A percentile compares a stretch with the other conserved stretches of the same genome.
phyloP scores from a whole-genome alignment of 225 moss, liverwort and hornwort species.

The Polytrichum formosum region DNA sequence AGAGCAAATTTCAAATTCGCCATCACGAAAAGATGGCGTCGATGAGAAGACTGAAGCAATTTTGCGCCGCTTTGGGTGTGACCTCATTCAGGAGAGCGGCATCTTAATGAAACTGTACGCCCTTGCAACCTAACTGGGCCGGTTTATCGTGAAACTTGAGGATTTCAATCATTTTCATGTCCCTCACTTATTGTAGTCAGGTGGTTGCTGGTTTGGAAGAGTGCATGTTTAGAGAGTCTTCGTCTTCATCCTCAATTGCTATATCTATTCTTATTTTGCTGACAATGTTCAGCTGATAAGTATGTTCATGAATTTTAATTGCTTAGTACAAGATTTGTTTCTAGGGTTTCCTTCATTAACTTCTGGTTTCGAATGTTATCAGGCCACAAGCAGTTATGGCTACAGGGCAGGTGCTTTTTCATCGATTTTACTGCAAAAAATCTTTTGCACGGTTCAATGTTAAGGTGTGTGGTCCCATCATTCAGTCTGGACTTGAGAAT shows the following conservation, averaged over 20 bases:
- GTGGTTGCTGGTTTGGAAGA: too few relatives aligned
- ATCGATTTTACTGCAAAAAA: conserved; percentile 99
- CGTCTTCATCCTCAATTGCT: too few relatives aligned
- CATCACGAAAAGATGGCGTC: conserved; percentile 89
- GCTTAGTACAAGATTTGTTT: too few relatives aligned
- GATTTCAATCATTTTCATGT: too few relatives aligned
- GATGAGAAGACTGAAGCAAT: conserved; percentile 72
- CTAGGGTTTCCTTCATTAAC: too few relatives aligned
- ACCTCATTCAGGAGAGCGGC: conserved; percentile 97
- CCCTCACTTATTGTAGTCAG: too few relatives aligned
- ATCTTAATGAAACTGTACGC: conserved; percentile 82
- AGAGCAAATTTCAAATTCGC: conserved; percentile 84
- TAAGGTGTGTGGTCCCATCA: conserved; percentile 51
- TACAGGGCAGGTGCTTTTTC: conserved; percentile 95
- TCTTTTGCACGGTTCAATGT: conserved; percentile 93
- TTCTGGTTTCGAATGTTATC: conserved; percentile 2
- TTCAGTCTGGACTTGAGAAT: background rate
- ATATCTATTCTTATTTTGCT: too few relatives aligned
- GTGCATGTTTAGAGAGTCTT: too few relatives aligned
- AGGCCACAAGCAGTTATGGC: conserved; percentile 99
- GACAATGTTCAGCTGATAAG: too few relatives aligned
- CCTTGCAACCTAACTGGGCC: background rate
- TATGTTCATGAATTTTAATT: too few relatives aligned
- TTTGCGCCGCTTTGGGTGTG: conserved; percentile 88
- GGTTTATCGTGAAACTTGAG: too few relatives aligned